Base-by-base conservation (phyloP, 371 early-diverging fungal species). In the Lichtheimia ornata region DNA sequence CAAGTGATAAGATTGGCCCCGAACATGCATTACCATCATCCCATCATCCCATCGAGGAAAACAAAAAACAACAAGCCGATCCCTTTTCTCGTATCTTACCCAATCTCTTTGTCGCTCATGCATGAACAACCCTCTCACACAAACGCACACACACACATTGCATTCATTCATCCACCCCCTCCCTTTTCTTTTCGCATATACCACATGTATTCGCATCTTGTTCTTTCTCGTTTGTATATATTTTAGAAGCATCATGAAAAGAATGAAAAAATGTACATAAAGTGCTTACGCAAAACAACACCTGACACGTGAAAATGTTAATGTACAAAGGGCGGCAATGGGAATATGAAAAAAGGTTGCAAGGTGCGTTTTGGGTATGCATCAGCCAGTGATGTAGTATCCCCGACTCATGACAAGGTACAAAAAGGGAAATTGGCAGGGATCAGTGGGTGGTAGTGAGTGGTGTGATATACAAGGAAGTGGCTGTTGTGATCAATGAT, bases 101-200 rank as follows among this genome's bases (percentile, higher is more conserved):
- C 52, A 27, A 11, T 14, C n/a, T 28, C 24, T 28, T 28, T 35
- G 11, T 35, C 11, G 35, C 35, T 11, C 35, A 35, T 35, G 35
- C 35, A 35, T 35, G 35, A 35, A 35, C 6, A 35, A 35, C 2
- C 35, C 35, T 6, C 30, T 6, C 30, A 30, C 30, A 11, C 35
- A 35, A 0, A 25, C 11, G 14, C 88, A 51, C 96, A 97, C 70
- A 93, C 90, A 96, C 73, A 86, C 88, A 35, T 87, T 97, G 58
- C 95, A 94, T 65, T 97, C 98, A 28, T 87, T 2, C 88, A 47
- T 93, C 85, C 22, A 22, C 22, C 22, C 2, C 85, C 64, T 86
- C 95, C 47, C n/a, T 15, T 7, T 20, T 30, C 27, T 27, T 27
- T 22, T 27, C 28, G 28, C n/a, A 52, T 27, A 27, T 13, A 52